phyloP scores from a whole-genome alignment of 202 grass and related monocot species.

The Carex arenaria region DNA sequence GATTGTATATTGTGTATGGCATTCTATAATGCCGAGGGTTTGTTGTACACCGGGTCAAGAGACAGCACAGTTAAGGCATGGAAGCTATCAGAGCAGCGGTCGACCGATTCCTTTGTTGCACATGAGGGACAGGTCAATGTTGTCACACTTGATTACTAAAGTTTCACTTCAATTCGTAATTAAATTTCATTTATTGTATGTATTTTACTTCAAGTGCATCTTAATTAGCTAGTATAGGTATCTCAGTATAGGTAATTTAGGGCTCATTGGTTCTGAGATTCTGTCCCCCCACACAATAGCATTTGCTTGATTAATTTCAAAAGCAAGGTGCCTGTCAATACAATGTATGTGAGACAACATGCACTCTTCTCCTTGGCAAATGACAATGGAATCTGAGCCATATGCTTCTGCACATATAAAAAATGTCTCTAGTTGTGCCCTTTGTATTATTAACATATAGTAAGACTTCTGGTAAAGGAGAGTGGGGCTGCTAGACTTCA shows the following conservation, averaged over 20 bases:
- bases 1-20: no score
- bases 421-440: no score
- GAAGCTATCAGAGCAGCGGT: no score
- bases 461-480: neutral
- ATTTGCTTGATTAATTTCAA: neutral
- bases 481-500: neutral
- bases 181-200: no score
- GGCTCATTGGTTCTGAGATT: neutral
- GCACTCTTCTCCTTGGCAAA: no score
- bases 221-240: neutral
- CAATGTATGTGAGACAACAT: neutral
- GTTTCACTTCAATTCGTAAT: neutral
- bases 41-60: no score
- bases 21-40: no score
- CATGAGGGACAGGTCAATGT: constrained; percentile 34
- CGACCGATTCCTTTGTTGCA: no score
- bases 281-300: neutral
- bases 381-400: no score
- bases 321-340: neutral
- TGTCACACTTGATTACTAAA: neutral
- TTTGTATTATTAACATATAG: neutral
- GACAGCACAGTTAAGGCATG: no score
- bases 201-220: no score
- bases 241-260: neutral
- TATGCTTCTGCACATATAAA: neutral